phyloP scores from a whole-genome alignment of 2,329 filamentous ascomycete species.

The Neonectria faginata region DNA sequence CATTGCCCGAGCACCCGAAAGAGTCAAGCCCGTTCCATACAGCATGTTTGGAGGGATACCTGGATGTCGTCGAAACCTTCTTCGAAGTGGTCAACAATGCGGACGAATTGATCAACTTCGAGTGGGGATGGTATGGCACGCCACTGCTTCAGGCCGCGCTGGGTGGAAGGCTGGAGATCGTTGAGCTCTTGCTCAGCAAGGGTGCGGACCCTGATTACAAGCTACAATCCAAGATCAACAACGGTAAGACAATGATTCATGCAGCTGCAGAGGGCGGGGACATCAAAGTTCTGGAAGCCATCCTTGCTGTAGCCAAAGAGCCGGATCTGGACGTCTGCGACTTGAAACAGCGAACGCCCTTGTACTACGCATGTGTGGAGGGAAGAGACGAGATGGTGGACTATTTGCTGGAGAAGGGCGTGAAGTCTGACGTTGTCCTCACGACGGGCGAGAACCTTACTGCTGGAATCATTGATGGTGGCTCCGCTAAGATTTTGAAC shows the following conservation, averaged over 20 bases:
- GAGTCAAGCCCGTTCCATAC: conserved; percentile 31
- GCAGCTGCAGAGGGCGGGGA: conserved; percentile 32
- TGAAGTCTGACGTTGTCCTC: conserved; percentile 22
- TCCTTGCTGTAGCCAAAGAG: conserved; percentile 18
- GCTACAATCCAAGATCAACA: conserved; percentile 27
- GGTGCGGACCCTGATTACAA: conserved; percentile 31
- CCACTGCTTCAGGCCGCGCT: conserved; percentile 28
- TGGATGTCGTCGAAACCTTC: conserved; percentile 26
- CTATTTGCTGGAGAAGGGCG: conserved; percentile 31
- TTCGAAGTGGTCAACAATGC: conserved; percentile 27
- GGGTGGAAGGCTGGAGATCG: conserved; percentile 23
- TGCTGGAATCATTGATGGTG: conserved; percentile 24
- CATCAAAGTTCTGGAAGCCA: conserved; percentile 26
- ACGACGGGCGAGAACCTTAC: conserved; percentile 30
- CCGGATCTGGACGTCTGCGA: conserved; percentile 30
- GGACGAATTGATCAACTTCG: conserved; percentile 32
- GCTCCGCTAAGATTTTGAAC: conserved; percentile 30
- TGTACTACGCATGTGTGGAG: conserved; percentile 31
- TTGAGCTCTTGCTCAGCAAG: conserved; percentile 27
- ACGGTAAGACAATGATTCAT: conserved; percentile 30
- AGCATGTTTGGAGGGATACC: conserved; percentile 23
- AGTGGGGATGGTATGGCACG: conserved; percentile 34
- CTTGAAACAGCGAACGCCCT: conserved; percentile 23
- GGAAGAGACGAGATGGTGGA: conserved; percentile 33
- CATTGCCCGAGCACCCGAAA: conserved; percentile 18